Evolutionary conservation across 2,329 filamentous ascomycete genomes (phyloP).

Genomic region (Macrophomina tecta): DNA sequence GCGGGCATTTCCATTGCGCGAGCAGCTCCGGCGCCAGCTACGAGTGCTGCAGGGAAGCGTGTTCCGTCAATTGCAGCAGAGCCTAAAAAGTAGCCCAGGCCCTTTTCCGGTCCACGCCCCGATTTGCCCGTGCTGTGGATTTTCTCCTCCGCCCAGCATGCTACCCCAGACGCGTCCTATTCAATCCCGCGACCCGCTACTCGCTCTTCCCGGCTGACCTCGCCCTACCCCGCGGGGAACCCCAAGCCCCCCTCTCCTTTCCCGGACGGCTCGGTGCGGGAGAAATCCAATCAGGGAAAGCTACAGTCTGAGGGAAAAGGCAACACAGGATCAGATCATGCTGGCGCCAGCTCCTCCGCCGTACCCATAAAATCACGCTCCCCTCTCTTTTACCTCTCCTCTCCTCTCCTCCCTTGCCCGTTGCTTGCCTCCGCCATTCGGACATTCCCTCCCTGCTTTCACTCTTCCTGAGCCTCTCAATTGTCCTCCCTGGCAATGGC

Average conservation of each 20-base stretch:
- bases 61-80: background rate
- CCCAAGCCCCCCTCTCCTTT: background rate
- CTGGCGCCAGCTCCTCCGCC: constrained; percentile 7
- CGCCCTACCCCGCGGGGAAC: constrained; percentile 19
- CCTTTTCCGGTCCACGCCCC: constrained; percentile 8
- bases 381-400: background rate
- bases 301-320: background rate
- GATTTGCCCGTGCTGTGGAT: constrained; percentile 3
- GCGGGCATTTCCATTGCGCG: constrained; percentile 1
- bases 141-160: background rate
- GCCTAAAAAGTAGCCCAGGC: background rate
- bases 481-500: background rate
- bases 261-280: background rate
- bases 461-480: background rate
- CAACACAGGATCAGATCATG: constrained; percentile 19
- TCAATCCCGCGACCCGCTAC: constrained; percentile 2
- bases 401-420: background rate
- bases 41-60: constrained; percentile 6
- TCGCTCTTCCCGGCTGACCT: constrained; percentile 20
- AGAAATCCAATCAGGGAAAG: constrained; percentile 6
- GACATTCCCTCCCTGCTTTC: too few species aligned
- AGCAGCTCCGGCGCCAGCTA: background rate
- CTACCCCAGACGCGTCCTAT: background rate
- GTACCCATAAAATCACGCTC: constrained; percentile 17
- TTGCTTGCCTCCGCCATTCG: background rate